A percentile compares a stretch with the other conserved stretches of the same genome.
phyloP scores from a whole-genome alignment of 192 early-diverging fungal genomes.

The Backusella psychrophila region DNA sequence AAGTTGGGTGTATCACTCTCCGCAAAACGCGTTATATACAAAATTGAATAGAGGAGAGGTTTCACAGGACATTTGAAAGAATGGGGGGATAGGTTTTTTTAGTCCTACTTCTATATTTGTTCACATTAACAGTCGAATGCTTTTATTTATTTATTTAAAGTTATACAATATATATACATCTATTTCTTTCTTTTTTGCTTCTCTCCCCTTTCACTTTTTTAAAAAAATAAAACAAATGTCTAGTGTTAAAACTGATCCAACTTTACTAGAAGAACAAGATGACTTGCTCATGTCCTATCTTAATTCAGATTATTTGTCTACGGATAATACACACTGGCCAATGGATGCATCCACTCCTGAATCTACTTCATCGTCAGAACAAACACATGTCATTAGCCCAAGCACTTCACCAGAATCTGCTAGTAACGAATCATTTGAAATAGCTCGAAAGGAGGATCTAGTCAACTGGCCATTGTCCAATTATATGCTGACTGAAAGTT shows the following conservation, averaged over 20 bases:
- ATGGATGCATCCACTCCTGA: not conserved
- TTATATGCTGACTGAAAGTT: not conserved
- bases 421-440: not conserved
- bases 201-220: not conserved
- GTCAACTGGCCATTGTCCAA: not conserved
- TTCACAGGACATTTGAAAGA: not conserved
- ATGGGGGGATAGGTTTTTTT: not conserved
- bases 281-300: conserved; percentile 32
- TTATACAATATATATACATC: not conserved
- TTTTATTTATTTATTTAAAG: not conserved
- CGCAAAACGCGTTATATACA: not conserved
- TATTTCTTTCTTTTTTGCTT: not conserved
- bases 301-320: conserved; percentile 27
- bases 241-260: not conserved
- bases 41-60: not conserved
- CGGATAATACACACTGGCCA: not conserved
- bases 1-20: not conserved
- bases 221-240: not conserved
- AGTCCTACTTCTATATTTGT: conserved; percentile 5
- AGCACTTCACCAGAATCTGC: not conserved
- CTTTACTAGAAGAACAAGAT: conserved; percentile 21
- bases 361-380: conserved; percentile 2
- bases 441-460: not conserved
- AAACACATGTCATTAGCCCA: not conserved
- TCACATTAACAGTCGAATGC: conserved; percentile 3